Conservation (phyloP, 257 asterid species). For the Striga asiatica region DNA sequence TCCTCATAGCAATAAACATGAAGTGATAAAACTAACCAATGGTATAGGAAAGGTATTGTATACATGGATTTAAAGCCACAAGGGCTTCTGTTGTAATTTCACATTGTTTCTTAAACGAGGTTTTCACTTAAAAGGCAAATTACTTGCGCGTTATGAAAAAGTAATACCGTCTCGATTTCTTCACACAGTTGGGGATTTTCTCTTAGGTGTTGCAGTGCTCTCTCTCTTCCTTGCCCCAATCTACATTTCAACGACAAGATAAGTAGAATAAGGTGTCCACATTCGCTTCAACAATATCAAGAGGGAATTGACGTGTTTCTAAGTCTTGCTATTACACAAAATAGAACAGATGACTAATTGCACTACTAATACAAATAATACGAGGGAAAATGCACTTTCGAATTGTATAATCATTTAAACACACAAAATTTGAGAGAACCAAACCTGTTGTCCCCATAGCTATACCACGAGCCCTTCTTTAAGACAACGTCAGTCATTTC, state of each 20-base stretch:
- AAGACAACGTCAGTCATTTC: conserved; percentile 65
- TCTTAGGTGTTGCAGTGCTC: conserved; percentile 70
- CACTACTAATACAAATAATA: not conserved
- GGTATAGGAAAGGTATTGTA: too few species aligned
- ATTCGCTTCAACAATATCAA: not conserved
- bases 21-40: not conserved
- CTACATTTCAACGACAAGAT: conserved; percentile 24
- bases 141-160: too few species aligned
- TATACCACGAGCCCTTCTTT: conserved; percentile 95
- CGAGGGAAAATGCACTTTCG: not conserved
- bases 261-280: not conserved
- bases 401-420: conserved; percentile 4
- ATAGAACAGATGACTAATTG: not conserved
- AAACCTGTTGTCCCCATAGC: conserved; percentile 88
- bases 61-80: too few species aligned
- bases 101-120: not conserved
- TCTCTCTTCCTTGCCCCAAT: conserved; percentile 97
- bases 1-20: not conserved
- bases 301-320: not conserved
- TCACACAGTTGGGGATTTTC: conserved; percentile 63
- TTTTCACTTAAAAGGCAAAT: not conserved
- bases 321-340: not conserved
- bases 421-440: conserved; percentile 5
- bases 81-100: not conserved
- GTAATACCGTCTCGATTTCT: conserved; percentile 97